Evolutionary conservation across 2,329 filamentous ascomycete species (phyloP), one percentile per base, ranked within the genome.

Genomic region (Cladosporium velox): DNA sequence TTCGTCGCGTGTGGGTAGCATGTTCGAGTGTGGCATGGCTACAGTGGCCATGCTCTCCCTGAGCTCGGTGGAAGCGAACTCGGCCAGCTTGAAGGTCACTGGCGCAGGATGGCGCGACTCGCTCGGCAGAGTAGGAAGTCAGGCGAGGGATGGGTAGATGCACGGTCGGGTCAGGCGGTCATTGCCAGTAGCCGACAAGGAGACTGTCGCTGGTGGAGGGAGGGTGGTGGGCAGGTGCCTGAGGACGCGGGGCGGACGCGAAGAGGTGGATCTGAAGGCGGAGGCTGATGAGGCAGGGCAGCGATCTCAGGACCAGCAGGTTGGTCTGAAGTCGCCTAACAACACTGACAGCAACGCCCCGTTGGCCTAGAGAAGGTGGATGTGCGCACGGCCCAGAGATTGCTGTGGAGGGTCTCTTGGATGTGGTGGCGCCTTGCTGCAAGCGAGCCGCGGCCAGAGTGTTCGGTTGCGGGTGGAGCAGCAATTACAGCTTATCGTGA

Each of bases 1-100:
- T 34, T 71, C 70, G 67, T 74, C 69, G 49, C 66, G 71, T 21
- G 67, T 51, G 10, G 69, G 66, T 18, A 59, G 64, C 58, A 65
- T 60, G 44, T 52, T 32, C 30, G 41, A 47, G 44, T 64, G 61
- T 44, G 55, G 55, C 64, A 65, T 65, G 34, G 55, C 57, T 30
- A 60, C 55, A 41, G 64, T 49, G 21, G 64, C 64, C 64, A 65
- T 65, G 47, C 26, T 59, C 49, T 57, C 38, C 60, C 34, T 44
- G 34, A 47, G 49, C 2, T 57, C 26, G 61, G 35, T 44, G 10
- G 51, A 49, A 38, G 35, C 35, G 14, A 21, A 64, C 61, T 57
- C 21, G 15, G 51, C 61, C 61, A 64, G 61, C 35, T 64, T 57
- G 51, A 35, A 14, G 15, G 61, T 35, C 35, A 32, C 28, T n/a